These are phyloP conservation scores for Teunomyces tritomae DNA, from an alignment of 805 yeast species.

Conservation along the genomic window DNA sequence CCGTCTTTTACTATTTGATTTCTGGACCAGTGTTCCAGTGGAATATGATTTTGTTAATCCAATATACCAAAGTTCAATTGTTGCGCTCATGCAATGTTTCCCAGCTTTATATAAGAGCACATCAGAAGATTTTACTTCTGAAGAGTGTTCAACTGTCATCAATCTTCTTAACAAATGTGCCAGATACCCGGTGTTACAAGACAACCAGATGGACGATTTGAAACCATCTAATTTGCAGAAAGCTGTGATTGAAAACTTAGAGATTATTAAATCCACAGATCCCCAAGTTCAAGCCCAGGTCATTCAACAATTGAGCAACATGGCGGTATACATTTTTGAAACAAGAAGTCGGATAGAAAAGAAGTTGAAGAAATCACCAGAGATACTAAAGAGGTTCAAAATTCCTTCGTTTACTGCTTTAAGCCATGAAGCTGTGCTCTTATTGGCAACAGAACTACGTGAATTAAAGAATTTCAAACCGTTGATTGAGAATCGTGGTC, in stretches of 20 bases:
- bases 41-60: constrained; percentile 42
- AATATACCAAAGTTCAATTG: constrained; percentile 59
- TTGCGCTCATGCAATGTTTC: constrained; percentile 54
- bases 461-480: constrained; percentile 25
- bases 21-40: constrained; percentile 47
- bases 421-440: constrained; percentile 46
- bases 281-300: constrained; percentile 40
- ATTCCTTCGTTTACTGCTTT: constrained; percentile 66
- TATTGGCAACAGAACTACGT: constrained; percentile 39
- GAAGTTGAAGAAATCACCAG: constrained; percentile 39
- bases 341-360: constrained; percentile 55
- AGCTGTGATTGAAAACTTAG: constrained; percentile 52
- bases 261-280: constrained; percentile 26
- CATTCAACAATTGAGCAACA: constrained; percentile 52
- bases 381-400: constrained; percentile 46
- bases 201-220: constrained; percentile 48
- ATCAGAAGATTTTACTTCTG: constrained; percentile 25
- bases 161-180: constrained; percentile 62
- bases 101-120: constrained; percentile 44
- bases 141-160: constrained; percentile 49
- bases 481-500: constrained; percentile 43
- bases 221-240: constrained; percentile 61
- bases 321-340: constrained; percentile 59
- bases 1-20: constrained; percentile 41
- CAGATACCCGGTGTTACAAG: constrained; percentile 71